These are phyloP conservation scores for Citropsis articulata DNA, from an alignment of 345 rosid species.

Conservation along the genomic window DNA sequence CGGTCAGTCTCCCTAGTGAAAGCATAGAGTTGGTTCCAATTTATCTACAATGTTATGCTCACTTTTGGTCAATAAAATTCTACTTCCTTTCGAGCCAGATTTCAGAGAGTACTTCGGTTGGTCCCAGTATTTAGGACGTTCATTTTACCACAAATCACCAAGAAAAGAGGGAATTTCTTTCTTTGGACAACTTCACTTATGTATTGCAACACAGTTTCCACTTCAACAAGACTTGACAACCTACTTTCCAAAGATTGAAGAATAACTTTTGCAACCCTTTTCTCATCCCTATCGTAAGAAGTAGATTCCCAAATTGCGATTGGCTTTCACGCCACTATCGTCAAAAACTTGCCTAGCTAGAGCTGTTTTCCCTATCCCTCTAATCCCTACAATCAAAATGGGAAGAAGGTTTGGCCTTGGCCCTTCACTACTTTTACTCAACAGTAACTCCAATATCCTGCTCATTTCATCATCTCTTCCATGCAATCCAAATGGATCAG, in stretches of 20 bases:
- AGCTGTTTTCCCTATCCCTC: too few species aligned
- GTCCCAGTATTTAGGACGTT: too few species aligned
- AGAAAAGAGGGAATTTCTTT: neutral
- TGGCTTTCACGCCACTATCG: neutral
- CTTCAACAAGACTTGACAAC: neutral
- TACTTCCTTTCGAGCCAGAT: neutral
- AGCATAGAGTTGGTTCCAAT: neutral
- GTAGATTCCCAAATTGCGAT: neutral
- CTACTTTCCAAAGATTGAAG: neutral
- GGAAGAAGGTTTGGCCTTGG: neutral
- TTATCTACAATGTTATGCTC: neutral
- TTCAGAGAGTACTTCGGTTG: neutral
- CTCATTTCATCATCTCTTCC: neutral
- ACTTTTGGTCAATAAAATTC: neutral
- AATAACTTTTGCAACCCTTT: neutral
- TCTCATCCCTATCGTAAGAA: neutral
- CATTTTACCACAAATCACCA: too few species aligned
- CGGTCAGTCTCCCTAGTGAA: too few species aligned
- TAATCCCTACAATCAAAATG: neutral
- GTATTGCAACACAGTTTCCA: neutral
- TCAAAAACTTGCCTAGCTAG: neutral
- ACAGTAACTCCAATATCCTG: neutral
- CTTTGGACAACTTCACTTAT: too few species aligned
- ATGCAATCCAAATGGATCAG: neutral
- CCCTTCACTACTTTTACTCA: neutral